Base-by-base conservation (phyloP, 257 asterid genomes). In the Cinchona pubescens region DNA sequence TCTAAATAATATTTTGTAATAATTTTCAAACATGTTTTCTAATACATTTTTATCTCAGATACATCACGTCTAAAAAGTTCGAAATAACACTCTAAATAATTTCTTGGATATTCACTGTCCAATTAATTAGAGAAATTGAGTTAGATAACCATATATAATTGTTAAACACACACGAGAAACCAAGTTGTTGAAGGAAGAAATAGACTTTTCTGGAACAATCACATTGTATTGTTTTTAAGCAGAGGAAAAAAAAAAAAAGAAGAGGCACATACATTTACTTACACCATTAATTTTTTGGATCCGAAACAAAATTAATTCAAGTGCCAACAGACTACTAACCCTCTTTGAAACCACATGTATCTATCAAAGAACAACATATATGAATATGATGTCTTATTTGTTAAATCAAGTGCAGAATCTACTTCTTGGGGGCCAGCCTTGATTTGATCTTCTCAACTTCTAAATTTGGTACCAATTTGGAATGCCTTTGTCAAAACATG, bases 391-490 rank as follows among this genome's bases (percentile, higher is more conserved):
- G 70, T 43, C 25, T 69, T 70, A 71, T 45, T 18, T 45, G 49
- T 56, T 23, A 43, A n/a, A 21, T 23, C 5, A 7, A 38, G 64
- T 13, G 30, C 49, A 34, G 19, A 46, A 42, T 74, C 75, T 83
- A 75, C 43, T 82, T 80, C 83, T 90, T 88, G 72, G 94, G 92
- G 11, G 90, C 92, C 21, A 92, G 76, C 75, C 46, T 87, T 37
- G 91, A 80, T 85, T 92, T 92, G 85, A 92, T 92, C 71, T 88
- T 87, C 83, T 90, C 27, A 32, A 92, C 85, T 60, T 87, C 83
- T 77, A n/a, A n/a, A n/a, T n/a, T 85, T 81, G 3, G 90, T 90
- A 0, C 90, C 91, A 60, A 92, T 56, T 67, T 73, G 87, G 84
- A 92, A 92, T 48, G 93, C 86, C 82, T 76, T 79, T 14, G 96